A percentile compares a stretch with the other conserved stretches of the same genome.
Evolutionary conservation across 2,329 filamentous ascomycete genomes (phyloP).

Genomic region (Colletotrichum destructivum): DNA sequence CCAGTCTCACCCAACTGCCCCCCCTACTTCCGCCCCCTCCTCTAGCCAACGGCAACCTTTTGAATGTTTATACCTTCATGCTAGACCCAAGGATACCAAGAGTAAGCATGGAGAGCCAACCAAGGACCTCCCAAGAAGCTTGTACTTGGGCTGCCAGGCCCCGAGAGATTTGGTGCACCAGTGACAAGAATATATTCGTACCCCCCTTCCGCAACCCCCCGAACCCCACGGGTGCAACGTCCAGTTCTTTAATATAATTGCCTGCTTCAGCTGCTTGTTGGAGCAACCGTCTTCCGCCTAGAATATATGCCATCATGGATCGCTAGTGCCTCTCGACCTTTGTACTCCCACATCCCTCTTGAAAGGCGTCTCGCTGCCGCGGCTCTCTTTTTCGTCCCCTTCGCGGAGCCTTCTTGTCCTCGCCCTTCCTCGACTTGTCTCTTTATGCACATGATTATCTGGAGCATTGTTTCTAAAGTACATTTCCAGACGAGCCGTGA

Average conservation of each 20-base stretch:
- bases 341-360: neutral
- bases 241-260: neutral
- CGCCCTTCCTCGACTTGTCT: neutral
- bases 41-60: neutral
- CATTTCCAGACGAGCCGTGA: neutral
- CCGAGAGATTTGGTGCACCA: neutral
- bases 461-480: neutral
- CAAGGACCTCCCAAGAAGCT: slow-evolving; percentile 5
- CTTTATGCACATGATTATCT: too few relatives aligned
- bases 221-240: slow-evolving; percentile 1
- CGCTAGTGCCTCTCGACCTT: neutral
- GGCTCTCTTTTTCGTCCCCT: neutral
- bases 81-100: neutral
- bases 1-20: neutral
- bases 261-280: neutral
- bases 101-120: neutral
- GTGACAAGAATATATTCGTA: too few relatives aligned
- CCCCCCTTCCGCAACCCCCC: neutral
- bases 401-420: neutral
- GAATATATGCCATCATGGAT: neutral
- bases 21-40: neutral
- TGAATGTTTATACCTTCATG: neutral
- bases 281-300: too few relatives aligned
- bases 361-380: neutral
- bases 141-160: neutral